A percentile compares a stretch with the other conserved stretches of the same genome.
These are phyloP conservation scores for Monilinia fructicola DNA, from an alignment of 2,329 filamentous ascomycete species.

Conservation along the genomic window DNA sequence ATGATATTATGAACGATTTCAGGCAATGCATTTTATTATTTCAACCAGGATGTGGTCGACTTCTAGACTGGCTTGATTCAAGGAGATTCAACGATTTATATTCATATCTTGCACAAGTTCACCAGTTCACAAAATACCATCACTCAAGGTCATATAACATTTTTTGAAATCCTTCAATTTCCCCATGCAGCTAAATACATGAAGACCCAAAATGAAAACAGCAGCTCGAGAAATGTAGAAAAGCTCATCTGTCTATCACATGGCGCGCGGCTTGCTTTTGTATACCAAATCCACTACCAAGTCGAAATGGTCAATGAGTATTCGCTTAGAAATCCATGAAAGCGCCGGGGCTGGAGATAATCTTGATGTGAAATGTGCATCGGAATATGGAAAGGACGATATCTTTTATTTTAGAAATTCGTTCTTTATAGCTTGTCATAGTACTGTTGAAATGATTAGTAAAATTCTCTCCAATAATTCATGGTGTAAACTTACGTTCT, in stretches of 20 bases:
- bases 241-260: constrained; percentile 33
- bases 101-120: neutral
- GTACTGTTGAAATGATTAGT: constrained; percentile 65
- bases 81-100: too few relatives aligned
- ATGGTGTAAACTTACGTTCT: constrained; percentile 73
- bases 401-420: constrained; percentile 39
- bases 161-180: constrained; percentile 35
- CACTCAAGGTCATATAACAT: constrained; percentile 18
- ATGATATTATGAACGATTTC: too few relatives aligned
- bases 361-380: constrained; percentile 31
- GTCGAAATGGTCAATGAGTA: constrained; percentile 29
- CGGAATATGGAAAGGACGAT: constrained; percentile 33
- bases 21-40: neutral
- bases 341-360: constrained; percentile 32
- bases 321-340: constrained; percentile 38
- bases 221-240: constrained; percentile 32
- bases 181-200: constrained; percentile 40
- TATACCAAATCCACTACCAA: constrained; percentile 31
- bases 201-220: constrained; percentile 33
- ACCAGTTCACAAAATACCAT: neutral
- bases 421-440: constrained; percentile 92
- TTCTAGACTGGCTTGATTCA: neutral
- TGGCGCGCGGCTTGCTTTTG: constrained; percentile 36
- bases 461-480: constrained; percentile 13
- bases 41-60: neutral